A percentile compares a stretch with the other conserved stretches of the same genome.
These are phyloP conservation scores for Laguncularia racemosa DNA, from an alignment of 345 rosid species.

Conservation along the genomic window DNA sequence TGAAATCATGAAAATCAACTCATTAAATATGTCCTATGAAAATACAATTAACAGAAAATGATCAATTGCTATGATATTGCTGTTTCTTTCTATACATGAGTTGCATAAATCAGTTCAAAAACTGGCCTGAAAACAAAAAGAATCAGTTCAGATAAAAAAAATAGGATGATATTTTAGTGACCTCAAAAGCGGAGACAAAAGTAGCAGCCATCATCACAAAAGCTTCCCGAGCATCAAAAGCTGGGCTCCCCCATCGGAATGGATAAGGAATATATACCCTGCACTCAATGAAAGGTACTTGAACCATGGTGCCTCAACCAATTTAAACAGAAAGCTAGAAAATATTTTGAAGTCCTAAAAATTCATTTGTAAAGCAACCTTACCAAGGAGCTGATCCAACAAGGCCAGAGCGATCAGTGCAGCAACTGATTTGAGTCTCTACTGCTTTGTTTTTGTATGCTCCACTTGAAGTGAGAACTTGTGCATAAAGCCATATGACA, in stretches of 20 bases:
- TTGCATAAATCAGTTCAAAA: no score
- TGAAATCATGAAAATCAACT: not conserved
- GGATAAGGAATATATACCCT: slow-evolving; percentile 68
- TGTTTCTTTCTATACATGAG: no score
- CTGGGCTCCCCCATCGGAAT: slow-evolving; percentile 75
- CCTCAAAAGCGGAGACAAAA: slow-evolving; percentile 68
- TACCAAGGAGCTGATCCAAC: slow-evolving; percentile 51
- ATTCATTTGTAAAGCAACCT: not conserved
- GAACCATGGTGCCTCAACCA: no score
- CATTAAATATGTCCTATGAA: not conserved
- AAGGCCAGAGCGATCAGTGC: slow-evolving; percentile 66
- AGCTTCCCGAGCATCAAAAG: slow-evolving; percentile 44
- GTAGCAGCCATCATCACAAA: slow-evolving; percentile 67
- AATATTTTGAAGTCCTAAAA: no score
- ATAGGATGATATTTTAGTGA: slow-evolving; percentile 1
- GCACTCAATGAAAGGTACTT: slow-evolving; percentile 6
- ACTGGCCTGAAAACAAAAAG: no score
- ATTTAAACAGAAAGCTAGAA: no score
- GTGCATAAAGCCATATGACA: slow-evolving; percentile 43
- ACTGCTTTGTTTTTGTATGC: slow-evolving; percentile 34
- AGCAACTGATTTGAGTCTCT: slow-evolving; percentile 55
- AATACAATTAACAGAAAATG: not conserved
- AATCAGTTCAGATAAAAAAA: no score
- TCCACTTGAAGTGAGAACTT: slow-evolving; percentile 43
- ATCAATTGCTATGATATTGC: no score